Conservation (phyloP, 805 yeast species). For the Ogataea populi-albae region DNA sequence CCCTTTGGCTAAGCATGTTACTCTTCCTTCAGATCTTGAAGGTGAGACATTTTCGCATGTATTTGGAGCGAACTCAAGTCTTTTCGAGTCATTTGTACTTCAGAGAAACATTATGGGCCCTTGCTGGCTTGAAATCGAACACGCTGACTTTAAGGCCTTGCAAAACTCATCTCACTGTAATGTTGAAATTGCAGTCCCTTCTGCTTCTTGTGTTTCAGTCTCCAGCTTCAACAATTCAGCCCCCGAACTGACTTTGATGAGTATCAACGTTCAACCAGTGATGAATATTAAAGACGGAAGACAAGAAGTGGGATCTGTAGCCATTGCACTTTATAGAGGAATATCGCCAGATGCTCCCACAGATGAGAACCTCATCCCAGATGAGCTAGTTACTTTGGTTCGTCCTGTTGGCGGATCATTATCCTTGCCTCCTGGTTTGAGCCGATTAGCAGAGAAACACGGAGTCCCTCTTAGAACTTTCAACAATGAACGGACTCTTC, state of each 20-base stretch:
- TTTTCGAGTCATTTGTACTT: slow-evolving; percentile 83
- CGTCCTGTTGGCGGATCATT: slow-evolving; percentile 68
- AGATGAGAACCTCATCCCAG: slow-evolving; percentile 57
- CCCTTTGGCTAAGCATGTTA: slow-evolving; percentile 46
- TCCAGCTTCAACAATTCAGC: slow-evolving; percentile 40
- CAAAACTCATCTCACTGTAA: slow-evolving; percentile 75
- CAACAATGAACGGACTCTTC: slow-evolving; percentile 69
- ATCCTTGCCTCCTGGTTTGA: slow-evolving; percentile 74
- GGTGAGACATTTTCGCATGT: slow-evolving; percentile 78
- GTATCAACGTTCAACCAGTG: slow-evolving; percentile 76
- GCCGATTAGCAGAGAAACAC: slow-evolving; percentile 54
- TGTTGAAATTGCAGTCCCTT: slow-evolving; percentile 61
- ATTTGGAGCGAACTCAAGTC: slow-evolving; percentile 70
- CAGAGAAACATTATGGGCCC: slow-evolving; percentile 93
- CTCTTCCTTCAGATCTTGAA: slow-evolving; percentile 58
- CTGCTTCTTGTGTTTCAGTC: slow-evolving; percentile 49
- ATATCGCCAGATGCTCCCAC: slow-evolving; percentile 75
- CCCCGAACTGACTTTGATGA: slow-evolving; percentile 71
- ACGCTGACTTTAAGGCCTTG: slow-evolving; percentile 56
- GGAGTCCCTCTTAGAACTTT: slow-evolving; percentile 53
- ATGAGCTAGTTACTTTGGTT: slow-evolving; percentile 64
- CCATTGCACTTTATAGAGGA: slow-evolving; percentile 67
- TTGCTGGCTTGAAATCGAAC: slow-evolving; percentile 82
- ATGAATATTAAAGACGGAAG: slow-evolving; percentile 70
- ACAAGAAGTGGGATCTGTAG: slow-evolving; percentile 85